A percentile compares a stretch with the other conserved stretches of the same genome.
Conservation (phyloP, 1,284 basidiomycete genomes). For the Irpex lacteus region DNA sequence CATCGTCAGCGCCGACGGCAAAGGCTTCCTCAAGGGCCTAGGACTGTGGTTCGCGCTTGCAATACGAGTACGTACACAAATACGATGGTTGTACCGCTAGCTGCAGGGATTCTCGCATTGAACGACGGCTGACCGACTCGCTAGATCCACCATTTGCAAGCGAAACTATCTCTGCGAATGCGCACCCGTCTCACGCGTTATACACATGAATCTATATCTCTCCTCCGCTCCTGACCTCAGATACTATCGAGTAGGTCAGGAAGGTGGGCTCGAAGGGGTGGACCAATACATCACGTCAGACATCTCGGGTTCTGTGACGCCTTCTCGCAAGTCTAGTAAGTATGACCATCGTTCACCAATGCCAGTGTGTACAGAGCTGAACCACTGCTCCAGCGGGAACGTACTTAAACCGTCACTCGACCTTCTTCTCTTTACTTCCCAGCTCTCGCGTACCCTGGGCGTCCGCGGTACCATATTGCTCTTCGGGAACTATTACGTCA, state of each 20-base stretch:
- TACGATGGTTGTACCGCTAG: slow-evolving; percentile 65
- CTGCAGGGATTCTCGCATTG: not conserved
- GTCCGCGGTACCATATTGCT: slow-evolving; percentile 77
- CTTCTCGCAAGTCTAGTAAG: slow-evolving; percentile 86
- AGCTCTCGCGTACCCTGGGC: slow-evolving; percentile 86
- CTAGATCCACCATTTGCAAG: slow-evolving; percentile 88
- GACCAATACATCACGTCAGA: slow-evolving; percentile 95
- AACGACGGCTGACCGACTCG: not conserved
- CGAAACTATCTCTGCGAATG: slow-evolving; percentile 84
- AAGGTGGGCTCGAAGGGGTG: slow-evolving; percentile 67
- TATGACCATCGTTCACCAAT: slow-evolving; percentile 12
- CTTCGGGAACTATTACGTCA: slow-evolving; percentile 84
- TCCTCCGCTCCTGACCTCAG: slow-evolving; percentile 65
- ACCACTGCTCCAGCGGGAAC: slow-evolving; percentile 35
- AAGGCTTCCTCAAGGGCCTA: slow-evolving; percentile 82
- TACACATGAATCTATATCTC: slow-evolving; percentile 92
- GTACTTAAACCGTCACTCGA: slow-evolving; percentile 91
- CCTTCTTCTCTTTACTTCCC: slow-evolving; percentile 90
- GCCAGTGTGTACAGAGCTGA: not conserved
- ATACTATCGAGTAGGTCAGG: slow-evolving; percentile 62
- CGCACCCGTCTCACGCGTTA: slow-evolving; percentile 89
- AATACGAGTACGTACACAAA: slow-evolving; percentile 93
- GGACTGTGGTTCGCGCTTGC: slow-evolving; percentile 90
- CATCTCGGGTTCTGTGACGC: slow-evolving; percentile 88
- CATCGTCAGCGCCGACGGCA: slow-evolving; percentile 83